A percentile compares a stretch with the other conserved stretches of the same genome.
phyloP scores from a whole-genome alignment of 208 protist species.

The Spongospora subterranea region DNA sequence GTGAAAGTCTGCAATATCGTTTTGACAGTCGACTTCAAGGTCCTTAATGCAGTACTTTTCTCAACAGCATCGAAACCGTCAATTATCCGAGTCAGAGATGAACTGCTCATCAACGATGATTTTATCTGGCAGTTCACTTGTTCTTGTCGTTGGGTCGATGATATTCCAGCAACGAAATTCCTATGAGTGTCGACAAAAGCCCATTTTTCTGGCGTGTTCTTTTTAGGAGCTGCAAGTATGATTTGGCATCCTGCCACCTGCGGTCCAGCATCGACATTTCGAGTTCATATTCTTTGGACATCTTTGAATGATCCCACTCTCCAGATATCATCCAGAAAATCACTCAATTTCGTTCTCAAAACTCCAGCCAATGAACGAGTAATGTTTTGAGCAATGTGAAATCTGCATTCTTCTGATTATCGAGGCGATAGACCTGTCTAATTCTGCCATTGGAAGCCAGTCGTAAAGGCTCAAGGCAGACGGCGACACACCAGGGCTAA shows the following conservation, averaged over 20 bases:
- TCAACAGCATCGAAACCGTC: not conserved
- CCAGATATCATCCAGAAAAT: not conserved
- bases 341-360: not conserved
- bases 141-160: not conserved
- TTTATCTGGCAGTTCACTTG: not conserved
- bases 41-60: not conserved
- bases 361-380: not conserved
- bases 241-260: not conserved
- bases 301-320: not conserved
- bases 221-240: not conserved
- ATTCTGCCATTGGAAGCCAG: too few species aligned
- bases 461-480: too few species aligned
- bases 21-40: not conserved
- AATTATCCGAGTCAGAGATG: not conserved
- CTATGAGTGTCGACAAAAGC: not conserved
- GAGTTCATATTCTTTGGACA: not conserved
- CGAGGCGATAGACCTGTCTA: too few species aligned
- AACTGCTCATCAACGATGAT: not conserved
- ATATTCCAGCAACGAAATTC: not conserved
- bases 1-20: not conserved
- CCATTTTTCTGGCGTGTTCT: not conserved
- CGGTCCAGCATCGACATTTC: not conserved
- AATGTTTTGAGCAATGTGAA: too few species aligned
- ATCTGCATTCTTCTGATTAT: too few species aligned
- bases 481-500: too few species aligned